Base-by-base conservation (phyloP, 176 grass and related monocot species). In the Poa pratensis region DNA sequence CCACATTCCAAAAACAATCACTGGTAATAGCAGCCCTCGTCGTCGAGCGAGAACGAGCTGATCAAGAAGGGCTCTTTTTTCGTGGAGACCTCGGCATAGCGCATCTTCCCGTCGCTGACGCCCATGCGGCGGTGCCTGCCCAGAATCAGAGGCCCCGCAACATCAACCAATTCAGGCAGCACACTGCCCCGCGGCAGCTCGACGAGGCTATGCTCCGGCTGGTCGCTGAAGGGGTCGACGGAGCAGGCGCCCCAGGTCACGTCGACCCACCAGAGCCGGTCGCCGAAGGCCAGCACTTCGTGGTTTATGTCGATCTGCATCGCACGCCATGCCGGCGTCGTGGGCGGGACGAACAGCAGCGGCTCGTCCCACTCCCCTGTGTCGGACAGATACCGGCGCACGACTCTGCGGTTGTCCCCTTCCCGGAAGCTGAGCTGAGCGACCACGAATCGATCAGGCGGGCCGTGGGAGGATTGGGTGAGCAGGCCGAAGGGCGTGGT, bases 401-500 rank as follows among this genome's bases (percentile, higher is more conserved):
- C 37, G 55, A 86, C 45, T 15, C 18, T 70, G 37, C 67, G 35
- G 37, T 14, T 26, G 58, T 14, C 58, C 58, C 22, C 39, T 66
- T 59, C 2, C 40, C 23, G 22, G 67, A 9, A 12, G 19, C n/a
- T 52, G 85, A 86, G 77, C 28, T 20, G 20, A 12, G 85, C 67
- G 16, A 86, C 85, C 3, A 24, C 68, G 85, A 52, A 86, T 32
- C 55, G 50, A 3, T 86, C 85, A 6, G 77, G 85, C 68, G 68
- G 77, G 32, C 55, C 30, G 54, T 86, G 2, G 55, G 42, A 42
- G 19, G 67, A 57, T 0, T 39, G 55, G 55, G 84, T 86, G 68
- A 86, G 84, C 27, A 86, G 20, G 59, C 73, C 82, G 20, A 32
- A 69, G 3, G 66, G 19, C 34, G 66, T 69, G 66, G 18, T 9